Evolutionary conservation across 225 moss, liverwort and hornwort species (phyloP).

Genomic region (Antitrichia curtipendula): DNA sequence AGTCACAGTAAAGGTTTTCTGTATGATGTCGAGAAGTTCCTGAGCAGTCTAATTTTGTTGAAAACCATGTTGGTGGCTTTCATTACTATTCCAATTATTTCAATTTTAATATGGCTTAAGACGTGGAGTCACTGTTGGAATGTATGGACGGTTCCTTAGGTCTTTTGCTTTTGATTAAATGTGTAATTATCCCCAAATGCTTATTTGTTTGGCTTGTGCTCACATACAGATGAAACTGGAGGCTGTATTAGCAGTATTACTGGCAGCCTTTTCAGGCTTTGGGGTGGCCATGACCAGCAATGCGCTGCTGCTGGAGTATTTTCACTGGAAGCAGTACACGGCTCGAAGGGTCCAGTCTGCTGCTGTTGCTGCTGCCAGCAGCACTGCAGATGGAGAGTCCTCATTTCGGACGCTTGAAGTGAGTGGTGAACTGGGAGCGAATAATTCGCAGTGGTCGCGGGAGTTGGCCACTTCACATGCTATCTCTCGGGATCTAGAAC

Average conservation of each 20-base stretch:
- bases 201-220: background rate
- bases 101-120: background rate
- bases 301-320: conserved; percentile 29
- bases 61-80: background rate
- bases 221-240: conserved; percentile 20
- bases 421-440: conserved; percentile 5
- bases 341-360: background rate
- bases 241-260: conserved; percentile 23
- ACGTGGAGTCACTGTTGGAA: background rate
- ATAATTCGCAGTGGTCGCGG: conserved; percentile 10
- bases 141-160: background rate
- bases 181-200: background rate
- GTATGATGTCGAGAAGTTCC: background rate
- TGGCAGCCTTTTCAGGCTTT: conserved; percentile 37
- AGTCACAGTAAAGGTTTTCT: background rate
- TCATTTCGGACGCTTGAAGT: conserved; percentile 1
- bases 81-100: background rate
- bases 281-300: conserved; percentile 40
- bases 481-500: background rate
- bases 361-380: background rate
- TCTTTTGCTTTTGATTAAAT: background rate
- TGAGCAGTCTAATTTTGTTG: background rate
- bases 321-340: conserved; percentile 22
- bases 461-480: conserved; percentile 5
- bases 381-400: conserved; percentile 5